These are phyloP conservation scores for Stentor coeruleus DNA, from an alignment of 73 alveolate genomes.

Conservation along the genomic window DNA sequence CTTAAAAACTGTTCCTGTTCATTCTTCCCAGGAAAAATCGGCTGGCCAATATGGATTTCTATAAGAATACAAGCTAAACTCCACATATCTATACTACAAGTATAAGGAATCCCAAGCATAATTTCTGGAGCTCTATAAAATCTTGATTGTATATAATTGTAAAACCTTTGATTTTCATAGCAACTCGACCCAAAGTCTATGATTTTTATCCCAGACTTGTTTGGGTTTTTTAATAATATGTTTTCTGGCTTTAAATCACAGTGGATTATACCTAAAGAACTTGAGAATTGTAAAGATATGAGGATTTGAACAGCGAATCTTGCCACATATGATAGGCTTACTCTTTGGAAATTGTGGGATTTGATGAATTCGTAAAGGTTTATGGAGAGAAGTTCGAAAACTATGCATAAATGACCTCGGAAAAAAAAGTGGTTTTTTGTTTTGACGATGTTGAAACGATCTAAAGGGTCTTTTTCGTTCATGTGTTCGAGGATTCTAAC, in stretches of 20 bases:
- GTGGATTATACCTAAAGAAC: constrained; percentile 55
- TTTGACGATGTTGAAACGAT: constrained; percentile 38
- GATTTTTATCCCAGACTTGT: constrained; percentile 60
- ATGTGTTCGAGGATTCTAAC: constrained; percentile 33
- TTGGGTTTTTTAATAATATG: constrained; percentile 57
- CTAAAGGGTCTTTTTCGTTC: constrained; percentile 37
- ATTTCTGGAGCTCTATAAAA: constrained; percentile 95
- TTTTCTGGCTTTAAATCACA: constrained; percentile 84
- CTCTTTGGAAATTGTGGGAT: constrained; percentile 59
- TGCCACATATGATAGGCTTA: constrained; percentile 53
- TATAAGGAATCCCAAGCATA: constrained; percentile 87
- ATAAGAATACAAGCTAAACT: constrained; percentile 89
- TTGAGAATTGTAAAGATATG: constrained; percentile 44
- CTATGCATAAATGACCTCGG: constrained; percentile 54
- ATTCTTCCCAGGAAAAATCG: constrained; percentile 86
- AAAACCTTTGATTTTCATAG: constrained; percentile 61
- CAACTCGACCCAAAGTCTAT: constrained; percentile 79
- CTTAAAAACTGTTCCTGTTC: constrained; percentile 68
- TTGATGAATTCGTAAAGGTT: constrained; percentile 70
- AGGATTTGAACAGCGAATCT: constrained; percentile 70
- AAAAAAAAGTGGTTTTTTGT: constrained; percentile 34
- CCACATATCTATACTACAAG: constrained; percentile 92
- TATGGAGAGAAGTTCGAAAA: constrained; percentile 60
- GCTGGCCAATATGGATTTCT: constrained; percentile 83
- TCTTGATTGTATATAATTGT: constrained; percentile 80